These are phyloP conservation scores for Leptomonas pyrrhocoris DNA, from an alignment of 208 protist genomes.

Conservation along the genomic window DNA sequence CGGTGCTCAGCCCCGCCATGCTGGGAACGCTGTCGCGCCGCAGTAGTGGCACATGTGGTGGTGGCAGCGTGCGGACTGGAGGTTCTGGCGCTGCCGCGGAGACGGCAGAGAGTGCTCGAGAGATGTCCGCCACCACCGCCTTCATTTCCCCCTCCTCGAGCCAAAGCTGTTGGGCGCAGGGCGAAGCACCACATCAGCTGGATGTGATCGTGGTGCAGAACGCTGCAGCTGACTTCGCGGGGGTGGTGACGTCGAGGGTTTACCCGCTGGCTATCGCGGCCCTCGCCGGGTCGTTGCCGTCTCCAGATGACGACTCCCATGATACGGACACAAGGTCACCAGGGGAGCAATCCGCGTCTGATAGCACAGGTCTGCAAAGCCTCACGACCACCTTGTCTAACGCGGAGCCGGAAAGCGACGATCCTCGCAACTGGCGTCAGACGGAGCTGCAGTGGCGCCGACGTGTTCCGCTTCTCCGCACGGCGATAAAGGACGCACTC, in stretches of 20 bases:
- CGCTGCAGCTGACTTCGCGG: background rate
- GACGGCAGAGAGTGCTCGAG: too few species aligned
- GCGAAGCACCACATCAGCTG: background rate
- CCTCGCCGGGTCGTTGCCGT: background rate
- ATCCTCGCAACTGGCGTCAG: conserved; percentile 21
- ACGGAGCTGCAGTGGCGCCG: conserved; percentile 18
- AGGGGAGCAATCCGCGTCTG: background rate
- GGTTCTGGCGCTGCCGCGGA: too few species aligned
- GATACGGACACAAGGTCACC: background rate
- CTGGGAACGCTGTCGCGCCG: background rate
- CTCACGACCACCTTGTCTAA: background rate
- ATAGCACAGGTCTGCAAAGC: background rate
- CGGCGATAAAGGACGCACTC: conserved; percentile 11
- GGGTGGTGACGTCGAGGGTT: conserved; percentile 10
- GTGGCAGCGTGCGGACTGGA: too few species aligned
- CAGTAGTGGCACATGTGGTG: background rate
- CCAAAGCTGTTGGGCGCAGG: background rate
- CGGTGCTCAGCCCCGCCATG: background rate
- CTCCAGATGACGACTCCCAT: background rate
- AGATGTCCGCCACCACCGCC: background rate
- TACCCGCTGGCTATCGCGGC: conserved; percentile 1
- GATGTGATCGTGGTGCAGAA: conserved; percentile 19
- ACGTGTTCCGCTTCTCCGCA: conserved; percentile 1
- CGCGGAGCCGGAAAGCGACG: background rate
- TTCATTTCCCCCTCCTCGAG: background rate